These are phyloP conservation scores for Neolentinus lepideus DNA, from an alignment of 1,284 basidiomycete species.

Conservation along the genomic window DNA sequence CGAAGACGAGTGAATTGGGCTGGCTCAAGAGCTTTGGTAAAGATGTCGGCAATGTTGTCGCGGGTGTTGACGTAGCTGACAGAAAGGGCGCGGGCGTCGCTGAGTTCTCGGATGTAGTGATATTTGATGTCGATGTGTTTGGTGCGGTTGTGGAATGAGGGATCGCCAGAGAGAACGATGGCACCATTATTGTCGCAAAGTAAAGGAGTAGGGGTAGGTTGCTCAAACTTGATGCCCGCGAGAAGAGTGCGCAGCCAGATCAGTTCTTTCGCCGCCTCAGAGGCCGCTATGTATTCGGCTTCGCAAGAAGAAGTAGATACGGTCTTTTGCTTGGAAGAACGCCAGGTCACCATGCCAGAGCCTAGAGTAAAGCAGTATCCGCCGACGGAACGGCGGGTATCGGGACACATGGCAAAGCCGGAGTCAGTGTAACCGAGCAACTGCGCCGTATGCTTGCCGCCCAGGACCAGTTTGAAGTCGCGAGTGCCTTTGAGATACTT, in stretches of 20 bases:
- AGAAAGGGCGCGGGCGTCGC: constrained; percentile 16
- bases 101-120: constrained; percentile 18
- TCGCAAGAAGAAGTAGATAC: constrained; percentile 29
- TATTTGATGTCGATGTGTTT: constrained; percentile 23
- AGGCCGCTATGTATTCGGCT: constrained; percentile 32
- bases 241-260: constrained; percentile 20
- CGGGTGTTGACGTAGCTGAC: constrained; percentile 20
- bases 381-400: constrained; percentile 25
- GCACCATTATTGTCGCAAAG: constrained; percentile 20
- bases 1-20: background rate
- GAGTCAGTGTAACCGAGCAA: constrained; percentile 34
- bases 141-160: constrained; percentile 10
- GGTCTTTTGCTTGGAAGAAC: constrained; percentile 26
- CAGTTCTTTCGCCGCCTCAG: constrained; percentile 19
- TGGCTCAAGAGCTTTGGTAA: constrained; percentile 29
- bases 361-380: constrained; percentile 27
- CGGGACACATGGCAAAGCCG: constrained; percentile 26
- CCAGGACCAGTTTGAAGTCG: constrained; percentile 21
- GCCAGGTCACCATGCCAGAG: constrained; percentile 28
- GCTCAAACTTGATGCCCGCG: constrained; percentile 12
- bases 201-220: constrained; percentile 10
- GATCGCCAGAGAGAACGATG: constrained; percentile 14
- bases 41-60: constrained; percentile 30
- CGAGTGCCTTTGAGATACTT: constrained; percentile 35
- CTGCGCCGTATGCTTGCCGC: constrained; percentile 11